phyloP scores from a whole-genome alignment of 2,329 filamentous ascomycete species.

The Clarireedia monteithiana region DNA sequence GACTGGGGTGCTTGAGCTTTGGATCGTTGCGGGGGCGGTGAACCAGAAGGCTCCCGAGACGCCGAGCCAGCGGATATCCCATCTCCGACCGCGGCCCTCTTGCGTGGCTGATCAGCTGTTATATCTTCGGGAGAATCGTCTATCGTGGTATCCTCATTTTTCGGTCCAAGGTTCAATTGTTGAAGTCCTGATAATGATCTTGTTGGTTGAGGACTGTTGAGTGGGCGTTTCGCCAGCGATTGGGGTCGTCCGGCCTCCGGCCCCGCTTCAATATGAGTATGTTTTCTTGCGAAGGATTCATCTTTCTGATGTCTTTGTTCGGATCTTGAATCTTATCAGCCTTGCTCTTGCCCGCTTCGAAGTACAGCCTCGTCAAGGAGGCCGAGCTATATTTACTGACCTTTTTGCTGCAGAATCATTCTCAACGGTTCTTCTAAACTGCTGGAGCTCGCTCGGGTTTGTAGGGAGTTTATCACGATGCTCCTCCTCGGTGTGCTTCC shows the following conservation, averaged over 20 bases:
- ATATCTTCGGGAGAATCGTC: conserved; percentile 15
- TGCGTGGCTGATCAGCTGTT: conserved; percentile 18
- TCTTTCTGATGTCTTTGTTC: conserved; percentile 14
- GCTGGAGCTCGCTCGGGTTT: conserved; percentile 5
- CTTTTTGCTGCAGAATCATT: conserved; percentile 12
- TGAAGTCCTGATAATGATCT: conserved; percentile 15
- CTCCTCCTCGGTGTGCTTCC: conserved; percentile 14
- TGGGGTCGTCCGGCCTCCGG: conserved; percentile 11
- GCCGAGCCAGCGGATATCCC: conserved; percentile 25
- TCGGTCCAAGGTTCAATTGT: conserved; percentile 17
- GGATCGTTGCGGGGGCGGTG: conserved; percentile 19
- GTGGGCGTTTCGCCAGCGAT: conserved; percentile 12
- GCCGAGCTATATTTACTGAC: conserved; percentile 2
- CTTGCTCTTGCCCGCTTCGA: neutral
- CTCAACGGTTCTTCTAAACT: conserved; percentile 12
- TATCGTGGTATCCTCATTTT: conserved; percentile 17
- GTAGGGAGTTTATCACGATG: conserved; percentile 16
- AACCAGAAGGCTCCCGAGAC: conserved; percentile 16
- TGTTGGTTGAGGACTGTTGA: conserved; percentile 7
- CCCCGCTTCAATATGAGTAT: conserved; percentile 9
- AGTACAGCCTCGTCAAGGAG: neutral
- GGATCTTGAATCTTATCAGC: conserved; percentile 10
- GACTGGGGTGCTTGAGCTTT: conserved; percentile 12
- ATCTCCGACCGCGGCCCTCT: conserved; percentile 22
- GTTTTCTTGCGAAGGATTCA: conserved; percentile 5